phyloP scores from a whole-genome alignment of 352 stramenopile genomes.

The Aphanomyces invadans region DNA sequence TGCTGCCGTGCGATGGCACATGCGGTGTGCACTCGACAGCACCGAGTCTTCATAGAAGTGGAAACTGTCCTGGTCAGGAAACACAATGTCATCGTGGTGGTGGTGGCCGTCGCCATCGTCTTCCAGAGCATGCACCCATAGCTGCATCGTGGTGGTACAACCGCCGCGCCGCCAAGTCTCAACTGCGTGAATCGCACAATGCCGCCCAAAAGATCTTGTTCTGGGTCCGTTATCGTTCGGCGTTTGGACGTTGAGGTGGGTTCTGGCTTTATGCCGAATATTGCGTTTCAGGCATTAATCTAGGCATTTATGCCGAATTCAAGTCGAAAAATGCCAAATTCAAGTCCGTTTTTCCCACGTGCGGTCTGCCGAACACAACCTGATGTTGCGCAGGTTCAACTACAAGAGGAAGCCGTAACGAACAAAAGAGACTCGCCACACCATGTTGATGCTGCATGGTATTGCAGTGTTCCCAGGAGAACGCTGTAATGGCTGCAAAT shows the following conservation, averaged over 20 bases:
- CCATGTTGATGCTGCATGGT: too few relatives aligned
- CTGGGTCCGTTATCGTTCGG: not conserved
- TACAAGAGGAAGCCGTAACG: not conserved
- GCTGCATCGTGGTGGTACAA: not conserved
- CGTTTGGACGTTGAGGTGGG: too few relatives aligned
- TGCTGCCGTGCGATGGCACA: not conserved
- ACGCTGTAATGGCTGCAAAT: too few relatives aligned
- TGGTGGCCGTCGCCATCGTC: not conserved
- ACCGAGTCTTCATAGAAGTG: not conserved
- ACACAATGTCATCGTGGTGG: not conserved
- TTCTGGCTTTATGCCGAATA: not conserved
- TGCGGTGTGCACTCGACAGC: not conserved
- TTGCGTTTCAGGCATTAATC: too few relatives aligned
- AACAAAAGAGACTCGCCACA: too few relatives aligned
- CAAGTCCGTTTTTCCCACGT: not conserved
- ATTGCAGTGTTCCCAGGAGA: not conserved
- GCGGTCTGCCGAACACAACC: not conserved
- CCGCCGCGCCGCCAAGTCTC: too few relatives aligned
- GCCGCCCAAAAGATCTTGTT: not conserved
- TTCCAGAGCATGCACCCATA: not conserved
- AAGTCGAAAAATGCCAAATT: not conserved
- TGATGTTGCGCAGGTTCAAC: not conserved
- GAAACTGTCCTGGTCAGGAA: conserved; percentile 10
- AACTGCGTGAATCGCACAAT: not conserved
- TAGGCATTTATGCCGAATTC: too few relatives aligned